Evolutionary conservation across 2,329 filamentous ascomycete genomes (phyloP), one percentile per base, ranked within the genome.

Genomic region (Exophiala lecanii-corni): DNA sequence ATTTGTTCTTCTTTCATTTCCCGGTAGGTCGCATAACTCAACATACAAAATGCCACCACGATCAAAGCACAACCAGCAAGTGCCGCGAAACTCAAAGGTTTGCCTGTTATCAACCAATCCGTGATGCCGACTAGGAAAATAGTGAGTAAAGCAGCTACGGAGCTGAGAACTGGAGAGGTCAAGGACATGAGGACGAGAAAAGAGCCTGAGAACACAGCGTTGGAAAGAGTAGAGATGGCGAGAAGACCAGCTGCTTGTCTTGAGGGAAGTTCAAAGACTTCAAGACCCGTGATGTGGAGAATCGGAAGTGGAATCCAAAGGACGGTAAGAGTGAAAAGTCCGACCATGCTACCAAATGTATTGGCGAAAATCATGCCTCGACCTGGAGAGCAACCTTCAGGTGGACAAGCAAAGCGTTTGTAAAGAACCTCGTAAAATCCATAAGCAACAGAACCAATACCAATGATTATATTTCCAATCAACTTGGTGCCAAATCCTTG

Each of bases 351-450:
- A 41, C 88, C 92, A 59, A 97, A 92, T 0, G 86, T 84, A 62
- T 94, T 97, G 57, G 92, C 89, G 57, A 98, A 97, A 47, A 97
- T 82, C 74, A 94, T 92, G 56, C 89, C 89, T n/a, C 89, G 81
- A n/a, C 78, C 80, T 0, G 92, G 79, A 32, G 79, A 83, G 41
- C 82, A 86, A 37, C 89, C 89, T 54, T 96, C 89, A 0, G 92
- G 92, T 9, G 92, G 92, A 61, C 92, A 98, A 10, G 91, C 91
- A 47, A 82, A 81, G 47, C 83, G 82, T 73, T 98, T 98, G 71
- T 98, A 98, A 28, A 98, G 66, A 4, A 98, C 92, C 65, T 98
- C 92, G 66, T 98, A 98, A 36, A 98, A 81, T 1, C 92, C 92
- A 63, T 98, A 98, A 13, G 98, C 75, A 5, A 98, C 82, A 53